These are phyloP conservation scores for Acrocalymma vagum DNA, from an alignment of 2,329 filamentous ascomycete species.

Conservation along the genomic window DNA sequence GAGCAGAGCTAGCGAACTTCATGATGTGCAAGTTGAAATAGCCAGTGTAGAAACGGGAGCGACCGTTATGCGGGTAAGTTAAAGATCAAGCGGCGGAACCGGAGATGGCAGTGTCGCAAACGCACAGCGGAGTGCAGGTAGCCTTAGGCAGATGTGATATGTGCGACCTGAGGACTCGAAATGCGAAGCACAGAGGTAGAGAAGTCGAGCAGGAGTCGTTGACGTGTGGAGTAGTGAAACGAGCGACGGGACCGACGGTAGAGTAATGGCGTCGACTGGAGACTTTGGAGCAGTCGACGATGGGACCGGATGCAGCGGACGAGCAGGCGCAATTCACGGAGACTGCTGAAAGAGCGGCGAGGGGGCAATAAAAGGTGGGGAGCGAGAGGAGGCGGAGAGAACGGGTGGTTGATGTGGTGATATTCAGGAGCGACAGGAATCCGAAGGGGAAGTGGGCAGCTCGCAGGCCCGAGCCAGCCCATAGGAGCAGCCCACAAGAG, in stretches of 20 bases:
- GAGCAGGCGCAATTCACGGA: slow-evolving; percentile 16
- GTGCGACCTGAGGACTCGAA: slow-evolving; percentile 24
- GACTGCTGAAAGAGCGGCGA: slow-evolving; percentile 11
- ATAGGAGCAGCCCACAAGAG: too few relatives aligned
- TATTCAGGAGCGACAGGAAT: slow-evolving; percentile 5
- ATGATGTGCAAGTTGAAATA: slow-evolving; percentile 31
- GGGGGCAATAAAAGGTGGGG: slow-evolving; percentile 5
- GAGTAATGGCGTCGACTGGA: slow-evolving; percentile 13
- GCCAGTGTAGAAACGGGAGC: slow-evolving; percentile 13
- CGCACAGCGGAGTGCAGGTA: not conserved
- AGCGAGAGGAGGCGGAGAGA: slow-evolving; percentile 13
- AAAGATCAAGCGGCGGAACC: slow-evolving; percentile 35
- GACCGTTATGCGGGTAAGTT: slow-evolving; percentile 16
- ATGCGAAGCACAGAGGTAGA: slow-evolving; percentile 10
- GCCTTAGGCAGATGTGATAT: too few relatives aligned
- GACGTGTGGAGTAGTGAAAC: slow-evolving; percentile 26
- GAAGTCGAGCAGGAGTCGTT: slow-evolving; percentile 3
- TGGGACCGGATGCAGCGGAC: slow-evolving; percentile 3
- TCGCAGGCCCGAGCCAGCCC: slow-evolving; percentile 9
- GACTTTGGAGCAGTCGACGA: slow-evolving; percentile 8
- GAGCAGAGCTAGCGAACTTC: slow-evolving; percentile 41
- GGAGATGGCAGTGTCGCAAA: not conserved
- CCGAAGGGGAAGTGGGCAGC: slow-evolving; percentile 2
- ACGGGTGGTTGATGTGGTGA: slow-evolving; percentile 16
- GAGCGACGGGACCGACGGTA: slow-evolving; percentile 34